phyloP scores from a whole-genome alignment of 1,284 basidiomycete species.

The Xerocomus cyaneibrunnescens region DNA sequence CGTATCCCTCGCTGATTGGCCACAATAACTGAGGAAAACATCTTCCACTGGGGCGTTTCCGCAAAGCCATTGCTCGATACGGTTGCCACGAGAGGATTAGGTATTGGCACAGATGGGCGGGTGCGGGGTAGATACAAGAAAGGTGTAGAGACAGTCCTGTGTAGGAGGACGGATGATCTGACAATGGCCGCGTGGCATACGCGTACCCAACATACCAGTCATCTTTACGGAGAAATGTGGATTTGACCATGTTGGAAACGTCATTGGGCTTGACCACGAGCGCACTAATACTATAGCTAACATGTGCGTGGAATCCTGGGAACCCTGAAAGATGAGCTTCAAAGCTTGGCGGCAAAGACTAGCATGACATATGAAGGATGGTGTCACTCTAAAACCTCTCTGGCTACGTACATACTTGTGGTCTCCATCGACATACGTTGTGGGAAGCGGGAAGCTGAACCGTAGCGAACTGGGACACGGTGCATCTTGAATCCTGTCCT shows the following conservation, averaged over 20 bases:
- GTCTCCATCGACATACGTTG: conserved; percentile 54
- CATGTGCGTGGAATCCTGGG: conserved; percentile 62
- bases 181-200: conserved; percentile 3
- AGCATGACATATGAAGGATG: conserved; percentile 5
- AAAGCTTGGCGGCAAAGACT: conserved; percentile 67
- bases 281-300: conserved; percentile 57
- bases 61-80: conserved; percentile 39
- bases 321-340: conserved; percentile 59
- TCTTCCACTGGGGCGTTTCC: conserved; percentile 50
- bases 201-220: conserved; percentile 42
- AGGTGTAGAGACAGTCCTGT: conserved; percentile 55
- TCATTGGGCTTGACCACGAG: conserved; percentile 44
- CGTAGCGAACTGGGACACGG: conserved; percentile 52
- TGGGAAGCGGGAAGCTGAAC: conserved; percentile 58
- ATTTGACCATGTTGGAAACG: conserved; percentile 43
- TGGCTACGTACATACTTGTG: conserved; percentile 53
- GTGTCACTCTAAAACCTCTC: conserved; percentile 1
- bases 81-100: conserved; percentile 40
- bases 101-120: conserved; percentile 55
- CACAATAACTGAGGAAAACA: conserved; percentile 45
- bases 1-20: conserved; percentile 38
- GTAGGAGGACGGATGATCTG: conserved; percentile 5
- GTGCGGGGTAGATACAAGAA: conserved; percentile 68
- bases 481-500: conserved; percentile 38
- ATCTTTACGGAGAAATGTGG: conserved; percentile 46